These are phyloP conservation scores for Blastocystis sp. DNA, from an alignment of 352 stramenopile species.

Conservation along the genomic window DNA sequence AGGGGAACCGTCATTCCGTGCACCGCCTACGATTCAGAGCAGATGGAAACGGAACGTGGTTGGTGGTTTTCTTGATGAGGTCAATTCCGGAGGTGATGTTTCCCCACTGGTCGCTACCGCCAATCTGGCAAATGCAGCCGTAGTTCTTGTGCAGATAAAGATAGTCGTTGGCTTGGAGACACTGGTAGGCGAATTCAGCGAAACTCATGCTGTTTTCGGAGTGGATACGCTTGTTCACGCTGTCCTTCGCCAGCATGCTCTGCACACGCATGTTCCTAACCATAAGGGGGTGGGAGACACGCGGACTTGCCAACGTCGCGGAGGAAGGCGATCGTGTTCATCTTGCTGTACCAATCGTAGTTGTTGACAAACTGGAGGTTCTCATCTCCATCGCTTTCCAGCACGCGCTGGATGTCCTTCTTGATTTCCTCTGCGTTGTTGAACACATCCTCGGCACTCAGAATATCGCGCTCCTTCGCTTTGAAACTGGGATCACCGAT, in stretches of 20 bases:
- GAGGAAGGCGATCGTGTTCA: constrained; percentile 93
- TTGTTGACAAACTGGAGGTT: constrained; percentile 96
- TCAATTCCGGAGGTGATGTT: constrained; percentile 97
- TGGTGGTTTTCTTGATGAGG: constrained; percentile 85
- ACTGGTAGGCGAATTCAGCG: constrained; percentile 99
- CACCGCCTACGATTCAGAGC: constrained; percentile 72
- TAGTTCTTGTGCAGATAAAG: constrained; percentile 87
- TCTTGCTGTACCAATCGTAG: constrained; percentile 88
- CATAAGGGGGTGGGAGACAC: neutral
- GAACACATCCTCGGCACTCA: constrained; percentile 87
- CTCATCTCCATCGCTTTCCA: constrained; percentile 82
- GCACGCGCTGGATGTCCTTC: constrained; percentile 85
- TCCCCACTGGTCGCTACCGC: constrained; percentile 97
- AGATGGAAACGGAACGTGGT: constrained; percentile 66
- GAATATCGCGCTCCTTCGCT: constrained; percentile 88
- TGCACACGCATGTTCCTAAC: constrained; percentile 90
- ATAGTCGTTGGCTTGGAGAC: constrained; percentile 99
- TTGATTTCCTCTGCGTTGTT: constrained; percentile 84
- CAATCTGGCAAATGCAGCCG: constrained; percentile 88
- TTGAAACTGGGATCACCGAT: constrained; percentile 97
- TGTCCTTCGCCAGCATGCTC: constrained; percentile 95
- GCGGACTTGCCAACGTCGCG: constrained; percentile 86
- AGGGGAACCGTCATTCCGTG: constrained; percentile 91
- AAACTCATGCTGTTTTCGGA: constrained; percentile 91
- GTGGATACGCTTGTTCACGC: constrained; percentile 89